phyloP scores from a whole-genome alignment of 2,329 filamentous ascomycete species.

The Cryphonectria nitschkei region DNA sequence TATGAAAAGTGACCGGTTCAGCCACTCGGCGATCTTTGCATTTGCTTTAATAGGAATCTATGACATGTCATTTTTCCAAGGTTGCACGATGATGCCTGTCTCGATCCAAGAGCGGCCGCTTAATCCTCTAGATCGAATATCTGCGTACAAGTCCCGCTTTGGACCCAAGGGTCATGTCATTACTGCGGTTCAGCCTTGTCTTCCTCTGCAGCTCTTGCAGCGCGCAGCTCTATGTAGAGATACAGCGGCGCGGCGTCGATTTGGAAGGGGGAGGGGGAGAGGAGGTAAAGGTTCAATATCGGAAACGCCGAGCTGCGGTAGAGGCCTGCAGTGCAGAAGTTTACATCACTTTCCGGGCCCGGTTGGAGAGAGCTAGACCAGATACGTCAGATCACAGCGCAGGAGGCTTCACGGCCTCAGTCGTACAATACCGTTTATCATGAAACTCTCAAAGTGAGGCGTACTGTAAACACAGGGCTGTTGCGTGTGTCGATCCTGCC shows the following conservation, averaged over 20 bases:
- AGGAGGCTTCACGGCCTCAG: background rate
- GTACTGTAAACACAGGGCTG: constrained; percentile 14
- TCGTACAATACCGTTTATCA: constrained; percentile 4
- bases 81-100: constrained; percentile 7
- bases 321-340: background rate
- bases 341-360: background rate
- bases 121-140: constrained; percentile 13
- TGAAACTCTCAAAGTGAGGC: constrained; percentile 22
- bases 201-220: background rate
- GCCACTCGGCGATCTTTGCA: constrained; percentile 1
- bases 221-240: background rate
- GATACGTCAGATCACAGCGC: background rate
- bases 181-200: constrained; percentile 1
- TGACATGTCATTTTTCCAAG: constrained; percentile 10
- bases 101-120: constrained; percentile 21
- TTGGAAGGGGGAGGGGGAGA: background rate
- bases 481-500: constrained; percentile 18
- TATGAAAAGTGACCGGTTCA: background rate
- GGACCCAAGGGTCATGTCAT: background rate
- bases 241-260: background rate
- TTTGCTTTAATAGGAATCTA: background rate
- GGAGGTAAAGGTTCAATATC: background rate
- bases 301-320: constrained; percentile 15
- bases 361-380: background rate
- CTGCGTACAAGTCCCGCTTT: background rate